Percentiles rank a stretch among this genome's conserved stretches.
These are phyloP conservation scores for Eucalyptus sp. DNA, from an alignment of 345 rosid genomes.

Conservation along the genomic window DNA sequence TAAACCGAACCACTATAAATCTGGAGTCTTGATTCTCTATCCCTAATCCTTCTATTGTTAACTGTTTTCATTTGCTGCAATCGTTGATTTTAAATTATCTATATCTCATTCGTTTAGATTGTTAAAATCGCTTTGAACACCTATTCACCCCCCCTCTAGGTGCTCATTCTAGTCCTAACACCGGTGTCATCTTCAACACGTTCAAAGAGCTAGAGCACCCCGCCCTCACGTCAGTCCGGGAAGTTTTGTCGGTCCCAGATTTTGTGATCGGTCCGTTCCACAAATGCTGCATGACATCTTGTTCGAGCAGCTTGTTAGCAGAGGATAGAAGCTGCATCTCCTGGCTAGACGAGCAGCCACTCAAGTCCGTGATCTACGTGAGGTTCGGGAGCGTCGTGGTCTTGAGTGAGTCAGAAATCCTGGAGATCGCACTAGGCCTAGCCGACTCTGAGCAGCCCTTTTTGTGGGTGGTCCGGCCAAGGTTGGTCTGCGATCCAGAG, in stretches of 20 bases:
- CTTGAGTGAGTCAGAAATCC: neutral
- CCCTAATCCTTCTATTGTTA: too few relatives aligned
- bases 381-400: constrained; percentile 23
- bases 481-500: neutral
- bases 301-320: constrained; percentile 9
- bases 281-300: neutral
- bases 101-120: too few relatives aligned
- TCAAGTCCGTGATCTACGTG: constrained; percentile 19
- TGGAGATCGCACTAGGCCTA: constrained; percentile 17
- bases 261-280: constrained; percentile 32
- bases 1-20: too few relatives aligned
- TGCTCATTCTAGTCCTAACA: too few relatives aligned
- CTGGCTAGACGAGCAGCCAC: constrained; percentile 20
- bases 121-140: too few relatives aligned
- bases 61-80: too few relatives aligned
- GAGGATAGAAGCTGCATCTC: constrained; percentile 8
- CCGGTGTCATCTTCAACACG: constrained; percentile 18
- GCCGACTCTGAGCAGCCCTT: constrained; percentile 4
- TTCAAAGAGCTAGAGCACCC: constrained; percentile 10
- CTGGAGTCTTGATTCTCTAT: too few relatives aligned
- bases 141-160: too few relatives aligned
- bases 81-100: too few relatives aligned
- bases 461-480: constrained; percentile 19
- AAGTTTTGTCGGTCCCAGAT: neutral
- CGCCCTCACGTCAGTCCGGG: neutral